Evolutionary conservation across 148 eudicot species (phyloP), one percentile per base, ranked within the genome.

Genomic region (Hydrangea macrophylla): DNA sequence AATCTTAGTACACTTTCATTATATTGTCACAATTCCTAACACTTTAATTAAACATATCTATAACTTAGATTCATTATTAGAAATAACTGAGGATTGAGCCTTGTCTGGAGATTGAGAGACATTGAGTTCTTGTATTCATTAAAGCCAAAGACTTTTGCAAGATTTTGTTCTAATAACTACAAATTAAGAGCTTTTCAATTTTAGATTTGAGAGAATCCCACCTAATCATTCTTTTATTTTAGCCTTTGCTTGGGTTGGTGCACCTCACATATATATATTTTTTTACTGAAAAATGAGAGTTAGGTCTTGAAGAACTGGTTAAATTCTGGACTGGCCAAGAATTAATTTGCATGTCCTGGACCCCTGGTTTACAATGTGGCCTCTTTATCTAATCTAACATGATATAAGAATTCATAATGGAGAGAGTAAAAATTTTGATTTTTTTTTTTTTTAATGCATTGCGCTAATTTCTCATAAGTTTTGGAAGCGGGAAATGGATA

Each of bases 51-150:
- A 54, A 60, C 31, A 23, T 32, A 50, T n/a, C n/a, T 36, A 67
- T 9, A 10, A 28, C 32, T 32, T 58, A 23, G 9, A 9, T 35
- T 55, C 37, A 54, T 56, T 69, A 24, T 32, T 31, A 31, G 51
- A 22, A 58, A 37, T 25, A 15, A 51, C n/a, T 61, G 24, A 64
- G 20, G 37, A n/a, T 23, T 18, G 20, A 36, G 25, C 62, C 67
- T 67, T 65, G 75, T 73, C 61, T 48, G 65, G 71, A 53, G 40
- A 53, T 37, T 55, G 22, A 59, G 61, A 55, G 72, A 74, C 78
- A 74, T 23, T 55, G 50, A 56, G 72, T 60, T 12, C 58, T 51
- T 72, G 75, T 74, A 69, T 53, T 48, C 31, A 44, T 68, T 57
- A 27, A 18, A 65, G 33, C 54, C 75, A 53, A 45, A 53, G 23